Evolutionary conservation across 2,329 filamentous ascomycete genomes (phyloP), one percentile per base, ranked within the genome.

Genomic region (Colletotrichum liaoningense): DNA sequence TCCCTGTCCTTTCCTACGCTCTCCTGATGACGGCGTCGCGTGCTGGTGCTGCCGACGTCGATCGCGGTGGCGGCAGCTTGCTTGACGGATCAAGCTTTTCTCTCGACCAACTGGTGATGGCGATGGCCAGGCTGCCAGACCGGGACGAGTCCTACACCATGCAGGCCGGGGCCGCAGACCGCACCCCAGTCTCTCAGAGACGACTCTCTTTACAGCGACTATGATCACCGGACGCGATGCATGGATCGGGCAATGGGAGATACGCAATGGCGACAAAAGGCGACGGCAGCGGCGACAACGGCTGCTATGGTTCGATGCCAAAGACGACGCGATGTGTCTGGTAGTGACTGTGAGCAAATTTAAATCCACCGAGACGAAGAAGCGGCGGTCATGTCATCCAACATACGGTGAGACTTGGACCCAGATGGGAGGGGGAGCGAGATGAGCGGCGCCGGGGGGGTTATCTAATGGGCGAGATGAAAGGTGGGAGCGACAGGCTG

Each of bases 391-490:
- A 70, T 73, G 28, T 65, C 60, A 73, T 73, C 52, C 70, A 73
- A 73, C 70, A 73, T 73, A 73, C 70, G 70, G 70, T 73, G 70
- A 73, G 67, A 56, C 42, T 57, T 70, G 70, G 67, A 69, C 70
- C 70, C 70, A 73, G 70, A 42, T 59, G 60, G 70, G 70, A 73
- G 70, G 70, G 69, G 70, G 70, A 73, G 67, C 70, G 70, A 73
- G 70, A 73, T 73, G 70, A 73, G 70, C 66, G 67, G 70, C 70
- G 70, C 70, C 70, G 52, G 70, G 70, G 70, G 70, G 67, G 70
- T 73, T 73, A 73, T 73, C 70, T 70, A 73, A 65, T 70, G 67
- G 70, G 67, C 70, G 67, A 73, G 67, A 69, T 69, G 70, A 73
- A 69, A 68, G 59, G 70, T 73, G 70, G 70, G 70, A 70, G 70